Conservation (phyloP, 306 rosid species). For the Rubus parviflorus region DNA sequence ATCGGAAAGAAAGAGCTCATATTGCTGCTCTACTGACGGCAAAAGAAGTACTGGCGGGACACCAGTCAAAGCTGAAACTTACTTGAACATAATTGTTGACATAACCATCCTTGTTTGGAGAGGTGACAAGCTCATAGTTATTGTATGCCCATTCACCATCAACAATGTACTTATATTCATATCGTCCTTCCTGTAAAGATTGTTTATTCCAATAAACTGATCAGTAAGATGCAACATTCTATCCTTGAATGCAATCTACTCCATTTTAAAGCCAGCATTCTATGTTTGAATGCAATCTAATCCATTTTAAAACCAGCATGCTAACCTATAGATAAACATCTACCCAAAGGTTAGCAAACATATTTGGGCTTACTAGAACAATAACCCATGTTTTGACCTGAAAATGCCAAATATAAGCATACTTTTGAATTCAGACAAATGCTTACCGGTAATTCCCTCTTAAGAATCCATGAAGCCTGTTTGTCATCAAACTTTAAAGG, state of each 20-base stretch:
- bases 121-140: slow-evolving; percentile 43
- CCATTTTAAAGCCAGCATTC: neutral
- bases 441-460: slow-evolving; percentile 80
- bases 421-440: neutral
- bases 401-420: neutral
- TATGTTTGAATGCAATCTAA: neutral
- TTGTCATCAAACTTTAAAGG: slow-evolving; percentile 58
- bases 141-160: slow-evolving; percentile 80
- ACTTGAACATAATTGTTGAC: slow-evolving; percentile 77
- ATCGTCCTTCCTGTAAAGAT: slow-evolving; percentile 76
- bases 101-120: slow-evolving; percentile 82
- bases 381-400: neutral
- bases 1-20: neutral
- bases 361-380: neutral
- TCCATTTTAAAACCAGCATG: neutral
- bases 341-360: neutral
- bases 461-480: slow-evolving; percentile 65
- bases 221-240: neutral
- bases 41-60: neutral
- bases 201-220: slow-evolving; percentile 15
- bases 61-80: slow-evolving; percentile 33
- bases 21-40: neutral
- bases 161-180: slow-evolving; percentile 88
- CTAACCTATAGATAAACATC: neutral
- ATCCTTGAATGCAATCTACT: neutral